Percentiles rank a stretch among this genome's conserved stretches.
These are phyloP conservation scores for Coemansia sp. DNA, from an alignment of 192 early-diverging fungal genomes.

Conservation along the genomic window DNA sequence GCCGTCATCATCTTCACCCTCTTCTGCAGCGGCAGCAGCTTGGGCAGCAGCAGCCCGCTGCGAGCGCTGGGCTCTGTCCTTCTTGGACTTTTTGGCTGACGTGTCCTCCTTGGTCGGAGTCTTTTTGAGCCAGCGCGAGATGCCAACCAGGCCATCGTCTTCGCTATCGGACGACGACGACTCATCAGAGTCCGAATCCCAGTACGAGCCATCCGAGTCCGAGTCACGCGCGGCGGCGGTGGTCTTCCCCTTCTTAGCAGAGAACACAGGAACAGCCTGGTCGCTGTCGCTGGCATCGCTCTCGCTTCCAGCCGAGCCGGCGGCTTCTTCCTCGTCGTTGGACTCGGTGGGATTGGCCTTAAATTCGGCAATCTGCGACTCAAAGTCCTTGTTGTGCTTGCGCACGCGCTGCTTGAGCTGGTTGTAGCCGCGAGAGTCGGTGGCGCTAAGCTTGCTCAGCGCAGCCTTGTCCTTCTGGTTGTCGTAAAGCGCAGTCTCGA, in stretches of 20 bases:
- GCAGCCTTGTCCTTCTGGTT: constrained; percentile 63
- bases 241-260: constrained; percentile 2
- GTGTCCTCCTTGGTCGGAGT: constrained; percentile 25
- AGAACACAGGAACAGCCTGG: constrained; percentile 13
- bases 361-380: constrained; percentile 69
- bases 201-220: constrained; percentile 30
- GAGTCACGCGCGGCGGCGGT: constrained; percentile 10
- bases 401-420: constrained; percentile 90
- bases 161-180: constrained; percentile 28
- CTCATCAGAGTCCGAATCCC: constrained; percentile 22
- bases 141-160: constrained; percentile 19
- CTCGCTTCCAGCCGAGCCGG: constrained; percentile 10
- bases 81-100: constrained; percentile 33
- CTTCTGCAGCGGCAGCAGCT: constrained; percentile 12
- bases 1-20: constrained; percentile 58
- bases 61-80: constrained; percentile 35
- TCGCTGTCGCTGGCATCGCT: constrained; percentile 17
- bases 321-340: constrained; percentile 34
- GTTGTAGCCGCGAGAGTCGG: constrained; percentile 78
- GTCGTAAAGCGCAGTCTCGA: constrained; percentile 55
- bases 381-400: constrained; percentile 79
- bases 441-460: constrained; percentile 81
- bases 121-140: constrained; percentile 52
- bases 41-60: constrained; percentile 12
- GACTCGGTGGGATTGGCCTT: constrained; percentile 45